A percentile compares a stretch with the other conserved stretches of the same genome.
Evolutionary conservation across 2,329 filamentous ascomycete genomes (phyloP).

Genomic region (Dothiorella sarmentorum): DNA sequence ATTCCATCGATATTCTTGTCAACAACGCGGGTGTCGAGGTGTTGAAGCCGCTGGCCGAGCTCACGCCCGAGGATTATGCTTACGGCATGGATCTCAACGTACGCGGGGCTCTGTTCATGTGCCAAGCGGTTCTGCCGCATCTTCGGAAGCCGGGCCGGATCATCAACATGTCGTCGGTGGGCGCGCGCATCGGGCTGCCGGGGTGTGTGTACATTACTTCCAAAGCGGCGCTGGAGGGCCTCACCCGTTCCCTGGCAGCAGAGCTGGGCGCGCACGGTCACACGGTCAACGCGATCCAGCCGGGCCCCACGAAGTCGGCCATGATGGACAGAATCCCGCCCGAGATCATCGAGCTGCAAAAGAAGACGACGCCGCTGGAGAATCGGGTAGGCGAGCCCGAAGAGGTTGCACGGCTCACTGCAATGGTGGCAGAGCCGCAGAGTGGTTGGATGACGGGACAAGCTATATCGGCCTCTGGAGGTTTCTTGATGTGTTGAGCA

Average conservation of each 20-base stretch:
- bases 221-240: slow-evolving; percentile 59
- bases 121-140: slow-evolving; percentile 52
- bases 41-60: slow-evolving; percentile 30
- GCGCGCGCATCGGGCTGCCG: slow-evolving; percentile 46
- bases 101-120: slow-evolving; percentile 52
- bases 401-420: slow-evolving; percentile 57
- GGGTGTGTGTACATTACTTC: slow-evolving; percentile 54
- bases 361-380: slow-evolving; percentile 50
- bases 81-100: slow-evolving; percentile 58
- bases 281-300: slow-evolving; percentile 60
- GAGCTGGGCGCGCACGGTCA: slow-evolving; percentile 56
- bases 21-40: slow-evolving; percentile 41
- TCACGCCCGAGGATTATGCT: slow-evolving; percentile 51
- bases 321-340: slow-evolving; percentile 54
- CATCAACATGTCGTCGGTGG: slow-evolving; percentile 59
- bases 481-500: slow-evolving; percentile 33
- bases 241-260: slow-evolving; percentile 57
- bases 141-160: slow-evolving; percentile 50
- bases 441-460: slow-evolving; percentile 48
- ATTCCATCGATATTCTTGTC: slow-evolving; percentile 42
- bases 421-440: slow-evolving; percentile 51
- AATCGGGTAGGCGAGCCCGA: slow-evolving; percentile 50
- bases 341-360: slow-evolving; percentile 50
- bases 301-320: slow-evolving; percentile 58
- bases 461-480: slow-evolving; percentile 55